A percentile compares a stretch with the other conserved stretches of the same genome.
Conservation (phyloP, 1,139 yeast species). For the Pichia sp. region DNA sequence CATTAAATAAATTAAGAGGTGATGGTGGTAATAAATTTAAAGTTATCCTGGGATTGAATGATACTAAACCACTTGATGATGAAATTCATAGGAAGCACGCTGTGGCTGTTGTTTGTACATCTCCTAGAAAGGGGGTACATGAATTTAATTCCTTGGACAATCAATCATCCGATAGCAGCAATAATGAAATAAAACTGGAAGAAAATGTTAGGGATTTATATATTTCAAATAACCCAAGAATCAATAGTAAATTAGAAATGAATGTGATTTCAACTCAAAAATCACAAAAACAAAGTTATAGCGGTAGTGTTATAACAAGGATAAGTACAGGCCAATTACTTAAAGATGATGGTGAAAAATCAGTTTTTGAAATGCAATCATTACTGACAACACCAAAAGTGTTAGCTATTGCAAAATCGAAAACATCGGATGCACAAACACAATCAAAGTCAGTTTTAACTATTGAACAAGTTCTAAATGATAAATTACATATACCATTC, state of each 20-base stretch:
- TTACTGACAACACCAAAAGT: constrained; percentile 24
- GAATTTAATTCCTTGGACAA: not conserved
- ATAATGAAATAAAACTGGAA: constrained; percentile 27
- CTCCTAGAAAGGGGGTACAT: constrained; percentile 8
- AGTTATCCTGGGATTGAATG: constrained; percentile 22
- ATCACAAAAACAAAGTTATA: constrained; percentile 1
- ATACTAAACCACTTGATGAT: constrained; percentile 3
- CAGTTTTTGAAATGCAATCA: constrained; percentile 27
- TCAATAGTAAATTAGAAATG: constrained; percentile 13
- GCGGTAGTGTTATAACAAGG: constrained; percentile 13
- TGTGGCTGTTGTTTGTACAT: constrained; percentile 16
- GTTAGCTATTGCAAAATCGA: constrained; percentile 3
- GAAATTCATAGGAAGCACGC: constrained; percentile 17
- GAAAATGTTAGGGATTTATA: constrained; percentile 29
- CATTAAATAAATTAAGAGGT: constrained; percentile 75
- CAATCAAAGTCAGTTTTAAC: constrained; percentile 13
- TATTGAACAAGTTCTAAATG: constrained; percentile 35
- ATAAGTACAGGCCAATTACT: constrained; percentile 14
- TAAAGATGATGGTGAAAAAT: constrained; percentile 15
- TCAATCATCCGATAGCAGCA: constrained; percentile 4
- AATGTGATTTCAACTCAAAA: constrained; percentile 8
- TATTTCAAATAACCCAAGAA: constrained; percentile 13
- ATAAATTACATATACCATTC: constrained; percentile 64
- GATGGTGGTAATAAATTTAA: constrained; percentile 23
- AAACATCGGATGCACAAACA: too few species aligned